Evolutionary conservation across 106 monocot species (phyloP), one percentile per base, ranked within the genome.

Genomic region (Dendrobium nobile): DNA sequence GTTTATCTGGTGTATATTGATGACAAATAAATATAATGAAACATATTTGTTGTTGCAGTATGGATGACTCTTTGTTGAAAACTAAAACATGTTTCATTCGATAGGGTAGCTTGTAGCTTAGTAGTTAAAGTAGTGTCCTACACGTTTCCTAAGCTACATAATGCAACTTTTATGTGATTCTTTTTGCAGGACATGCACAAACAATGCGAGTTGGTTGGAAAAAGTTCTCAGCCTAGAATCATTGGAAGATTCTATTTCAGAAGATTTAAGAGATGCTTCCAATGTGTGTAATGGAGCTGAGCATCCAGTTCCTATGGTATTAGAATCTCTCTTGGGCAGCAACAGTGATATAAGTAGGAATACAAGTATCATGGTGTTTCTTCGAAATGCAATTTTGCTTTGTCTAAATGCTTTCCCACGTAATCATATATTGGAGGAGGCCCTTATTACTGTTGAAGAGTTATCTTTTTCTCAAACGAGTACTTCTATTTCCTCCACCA

Each of bases 151-250:
- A 4, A 65, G 70, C 28, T 33, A 37, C 13, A 70, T 9, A 7
- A 70, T 70, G 70, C 17, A 70, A 70, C 70, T 70, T 37, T 61
- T 37, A 47, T 26, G 67, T 78, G 16, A n/a, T 67, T 76, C 16
- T 33, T 68, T 43, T 67, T 47, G 2, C 87, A 98, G 97, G 97
- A 80, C 87, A 77, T 94, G 88, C 51, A 92, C 94, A 42, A 98
- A 98, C 77, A 89, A 72, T 82, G 48, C 88, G 55, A 94, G 88
- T 84, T 98, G 97, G 97, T 79, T 80, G 75, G 90, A 90, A n/a
- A 88, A 85, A 74, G 86, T 84, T 75, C 80, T 92, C 22, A 94
- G 88, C 81, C 74, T 92, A 56, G 94, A 94, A 58, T 82, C 72
- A 41, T 24, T 94, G 44, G 89, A 92, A 51, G 81, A 78, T 78